Evolutionary conservation across 768 basidiomycete species (phyloP), one percentile per base, ranked within the genome.

Genomic region (Russula vinacea): DNA sequence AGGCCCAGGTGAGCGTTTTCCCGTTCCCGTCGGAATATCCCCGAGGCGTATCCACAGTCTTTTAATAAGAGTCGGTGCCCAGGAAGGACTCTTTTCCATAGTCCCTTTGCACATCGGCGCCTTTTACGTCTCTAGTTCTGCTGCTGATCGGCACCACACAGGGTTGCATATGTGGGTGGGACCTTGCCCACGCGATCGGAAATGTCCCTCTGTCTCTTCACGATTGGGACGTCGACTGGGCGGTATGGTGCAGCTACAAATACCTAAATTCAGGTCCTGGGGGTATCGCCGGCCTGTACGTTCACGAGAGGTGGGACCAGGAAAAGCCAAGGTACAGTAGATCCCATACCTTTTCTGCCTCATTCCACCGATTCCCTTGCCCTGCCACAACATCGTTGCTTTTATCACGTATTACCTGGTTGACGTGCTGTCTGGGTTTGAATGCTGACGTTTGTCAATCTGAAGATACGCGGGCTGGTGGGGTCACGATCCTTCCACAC

Each of bases 191-290:
- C 75, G 96, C 90, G 7, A 83, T 88, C 51, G 97, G 96, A 54
- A 99, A 99, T 75, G 92, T 98, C 40, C 90, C 92, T 42, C 76
- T 96, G 69, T 79, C 83, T 54, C 78, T 99, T 68, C 92, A 96
- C 74, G 90, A 94, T 64, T 99, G 97, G 96, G 79, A 84, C 68
- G 89, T 92, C 69, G 97, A 99, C 75, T 98, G 98, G 73, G 97
- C 96, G 3, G 95, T 95, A 40, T 98, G 96, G 93, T 99, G 97
- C 75, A 90, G 94, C 37, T 99, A 98, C 83, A 98, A 92, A 77
- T 99, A 98, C 74, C 83, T 98, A 64, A 98, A 98, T 77, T 89
- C 94, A 19, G 93, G 96, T 6, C 94, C 97, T 13, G 96, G 96
- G 24, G 93, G 90, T n/a, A 95, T 98, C 63, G 97, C 85, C n/a